Percentiles rank a stretch among this genome's conserved stretches.
phyloP scores from a whole-genome alignment of 2,329 filamentous ascomycete genomes.

The Hypoxylon sp. region DNA sequence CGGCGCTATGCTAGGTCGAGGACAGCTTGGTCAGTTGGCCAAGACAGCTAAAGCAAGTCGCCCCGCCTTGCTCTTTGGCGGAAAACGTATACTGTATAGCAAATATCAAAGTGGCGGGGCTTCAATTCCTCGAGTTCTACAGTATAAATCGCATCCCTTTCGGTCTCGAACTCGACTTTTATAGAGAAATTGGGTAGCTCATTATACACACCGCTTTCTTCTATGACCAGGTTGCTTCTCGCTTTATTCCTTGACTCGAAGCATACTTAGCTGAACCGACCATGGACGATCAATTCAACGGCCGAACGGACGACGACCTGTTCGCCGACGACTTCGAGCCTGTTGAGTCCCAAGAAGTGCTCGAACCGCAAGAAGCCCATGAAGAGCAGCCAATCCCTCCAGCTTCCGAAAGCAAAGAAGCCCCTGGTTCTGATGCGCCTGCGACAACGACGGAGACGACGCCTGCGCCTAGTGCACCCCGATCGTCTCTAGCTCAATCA shows the following conservation, averaged over 20 bases:
- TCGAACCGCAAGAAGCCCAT: conserved; percentile 5
- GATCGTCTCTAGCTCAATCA: conserved; percentile 45
- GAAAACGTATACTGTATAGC: not conserved
- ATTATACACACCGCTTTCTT: not conserved
- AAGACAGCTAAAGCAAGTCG: too few species aligned
- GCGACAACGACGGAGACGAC: conserved; percentile 16
- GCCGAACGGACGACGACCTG: conserved; percentile 68
- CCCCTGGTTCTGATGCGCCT: conserved; percentile 21
- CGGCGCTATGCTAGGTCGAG: too few species aligned
- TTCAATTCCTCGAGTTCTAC: conserved; percentile 18
- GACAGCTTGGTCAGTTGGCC: too few species aligned
- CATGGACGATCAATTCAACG: conserved; percentile 69
- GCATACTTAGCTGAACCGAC: not conserved
- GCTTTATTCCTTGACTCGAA: not conserved
- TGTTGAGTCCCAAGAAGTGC: conserved; percentile 44
- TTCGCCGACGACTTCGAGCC: conserved; percentile 70
- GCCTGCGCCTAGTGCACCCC: conserved; percentile 29
- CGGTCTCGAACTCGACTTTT: not conserved
- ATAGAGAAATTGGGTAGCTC: not conserved
- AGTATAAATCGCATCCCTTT: too few species aligned
- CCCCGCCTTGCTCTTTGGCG: conserved; percentile 10
- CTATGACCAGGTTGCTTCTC: not conserved
- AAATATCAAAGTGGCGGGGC: conserved; percentile 26
- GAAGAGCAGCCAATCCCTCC: conserved; percentile 13
- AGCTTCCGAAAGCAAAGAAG: conserved; percentile 14